A percentile compares a stretch with the other conserved stretches of the same genome.
phyloP scores from a whole-genome alignment of 164 flowering plant genomes.

The Chimonanthus salicifolius region DNA sequence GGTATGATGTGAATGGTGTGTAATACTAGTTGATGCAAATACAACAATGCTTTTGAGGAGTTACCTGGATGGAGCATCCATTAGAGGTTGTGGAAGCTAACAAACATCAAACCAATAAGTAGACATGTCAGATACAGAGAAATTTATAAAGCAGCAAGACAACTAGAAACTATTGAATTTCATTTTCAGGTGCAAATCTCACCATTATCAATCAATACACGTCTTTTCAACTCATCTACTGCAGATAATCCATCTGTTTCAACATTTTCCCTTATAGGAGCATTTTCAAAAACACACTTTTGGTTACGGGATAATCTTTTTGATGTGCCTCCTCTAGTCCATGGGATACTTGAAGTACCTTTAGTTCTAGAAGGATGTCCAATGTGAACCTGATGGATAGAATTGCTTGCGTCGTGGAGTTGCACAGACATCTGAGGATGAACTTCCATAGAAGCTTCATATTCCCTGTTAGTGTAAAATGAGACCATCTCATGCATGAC shows the following conservation, averaged over 20 bases:
- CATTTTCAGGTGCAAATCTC: constrained; percentile 10
- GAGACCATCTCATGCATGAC: constrained; percentile 1
- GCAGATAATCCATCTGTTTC: constrained; percentile 12
- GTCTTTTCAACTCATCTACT: constrained; percentile 15
- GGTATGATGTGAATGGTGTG: not conserved
- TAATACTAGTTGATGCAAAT: not conserved
- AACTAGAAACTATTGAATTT: not conserved
- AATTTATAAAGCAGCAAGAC: not conserved
- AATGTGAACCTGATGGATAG: constrained; percentile 13
- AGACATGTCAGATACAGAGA: constrained; percentile 7
- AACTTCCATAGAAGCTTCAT: constrained; percentile 16
- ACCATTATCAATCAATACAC: constrained; percentile 26
- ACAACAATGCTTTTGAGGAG: not conserved
- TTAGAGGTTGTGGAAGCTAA: constrained; percentile 26
- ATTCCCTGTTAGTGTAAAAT: constrained; percentile 27
- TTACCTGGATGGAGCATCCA: constrained; percentile 16
- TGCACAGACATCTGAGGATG: constrained; percentile 15
- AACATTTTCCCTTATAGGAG: constrained; percentile 2
- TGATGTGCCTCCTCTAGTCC: constrained; percentile 10
- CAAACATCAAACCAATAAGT: constrained; percentile 9
- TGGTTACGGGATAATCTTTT: constrained; percentile 4
- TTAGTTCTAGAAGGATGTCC: constrained; percentile 6
- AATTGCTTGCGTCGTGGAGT: constrained; percentile 15
- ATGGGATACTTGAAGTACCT: constrained; percentile 7
- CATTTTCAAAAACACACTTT: constrained; percentile 10